phyloP scores from a whole-genome alignment of 73 alveolate genomes.

The Chromera velia region DNA sequence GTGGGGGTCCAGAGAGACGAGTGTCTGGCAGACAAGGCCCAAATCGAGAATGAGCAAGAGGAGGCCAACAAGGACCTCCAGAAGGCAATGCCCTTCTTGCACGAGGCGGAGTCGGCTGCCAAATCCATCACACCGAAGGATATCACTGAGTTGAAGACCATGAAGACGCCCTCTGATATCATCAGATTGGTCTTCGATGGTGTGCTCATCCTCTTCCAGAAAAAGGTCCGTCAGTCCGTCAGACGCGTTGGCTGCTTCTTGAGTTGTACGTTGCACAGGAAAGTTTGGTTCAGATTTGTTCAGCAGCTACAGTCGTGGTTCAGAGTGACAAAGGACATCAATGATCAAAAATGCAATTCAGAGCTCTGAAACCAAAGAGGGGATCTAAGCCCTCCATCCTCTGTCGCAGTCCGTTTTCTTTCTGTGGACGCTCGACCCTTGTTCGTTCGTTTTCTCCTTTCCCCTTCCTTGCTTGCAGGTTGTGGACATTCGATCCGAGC shows the following conservation, averaged over 20 bases:
- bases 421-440: too few relatives aligned
- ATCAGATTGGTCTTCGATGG: slow-evolving; percentile 72
- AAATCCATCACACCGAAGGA: slow-evolving; percentile 82
- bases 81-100: slow-evolving; percentile 92
- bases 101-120: slow-evolving; percentile 92
- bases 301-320: too few relatives aligned
- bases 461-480: slow-evolving; percentile 3
- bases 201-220: slow-evolving; percentile 59
- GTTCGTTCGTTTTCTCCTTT: too few relatives aligned
- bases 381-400: too few relatives aligned
- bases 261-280: too few relatives aligned
- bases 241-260: too few relatives aligned
- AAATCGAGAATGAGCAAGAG: slow-evolving; percentile 83
- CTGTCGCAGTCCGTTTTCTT: too few relatives aligned
- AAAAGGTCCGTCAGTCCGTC: slow-evolving; percentile 7
- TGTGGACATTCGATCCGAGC: slow-evolving; percentile 19
- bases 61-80: slow-evolving; percentile 95
- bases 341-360: too few relatives aligned
- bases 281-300: too few relatives aligned
- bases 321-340: too few relatives aligned
- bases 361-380: too few relatives aligned
- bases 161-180: slow-evolving; percentile 71
- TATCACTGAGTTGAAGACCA: slow-evolving; percentile 81
- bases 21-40: slow-evolving; percentile 85
- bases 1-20: slow-evolving; percentile 86